Percentiles rank a stretch among this genome's conserved stretches.
Conservation (phyloP, 177 flowering plant species). For the Telopea speciosissima region DNA sequence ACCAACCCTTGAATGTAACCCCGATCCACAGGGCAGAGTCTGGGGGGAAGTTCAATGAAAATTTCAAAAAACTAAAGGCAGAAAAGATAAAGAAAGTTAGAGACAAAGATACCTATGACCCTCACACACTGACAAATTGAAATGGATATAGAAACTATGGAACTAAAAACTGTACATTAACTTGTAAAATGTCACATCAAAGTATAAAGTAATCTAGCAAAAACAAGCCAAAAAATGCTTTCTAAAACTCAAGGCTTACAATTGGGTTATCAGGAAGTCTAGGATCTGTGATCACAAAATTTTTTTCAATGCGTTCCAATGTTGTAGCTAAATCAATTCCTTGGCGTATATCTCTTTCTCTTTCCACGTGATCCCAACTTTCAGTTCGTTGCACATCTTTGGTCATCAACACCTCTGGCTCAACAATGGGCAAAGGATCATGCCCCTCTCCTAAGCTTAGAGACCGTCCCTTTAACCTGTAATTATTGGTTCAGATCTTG, state of each 20-base stretch:
- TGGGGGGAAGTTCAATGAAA: too few relatives aligned
- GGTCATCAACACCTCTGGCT: constrained; percentile 75
- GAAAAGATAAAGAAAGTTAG: too few relatives aligned
- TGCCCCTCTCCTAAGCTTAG: constrained; percentile 25
- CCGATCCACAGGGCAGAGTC: too few relatives aligned
- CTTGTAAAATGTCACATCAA: too few relatives aligned
- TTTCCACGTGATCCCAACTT: constrained; percentile 63
- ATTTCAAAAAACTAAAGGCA: too few relatives aligned
- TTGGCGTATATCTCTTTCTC: constrained; percentile 82
- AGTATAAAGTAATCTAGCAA: neutral
- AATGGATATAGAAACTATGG: too few relatives aligned
- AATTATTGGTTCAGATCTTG: constrained; percentile 4
- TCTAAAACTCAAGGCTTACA: constrained; percentile 39
- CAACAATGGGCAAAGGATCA: constrained; percentile 34
- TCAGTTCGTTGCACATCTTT: constrained; percentile 50
- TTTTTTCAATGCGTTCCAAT: constrained; percentile 94
- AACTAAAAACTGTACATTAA: too few relatives aligned
- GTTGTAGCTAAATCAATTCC: constrained; percentile 97
- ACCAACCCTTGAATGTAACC: too few relatives aligned
- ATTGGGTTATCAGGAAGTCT: constrained; percentile 96
- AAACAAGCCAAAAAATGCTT: constrained; percentile 2
- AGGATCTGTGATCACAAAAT: constrained; percentile 94
- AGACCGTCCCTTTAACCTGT: constrained; percentile 56
- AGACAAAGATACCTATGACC: too few relatives aligned
- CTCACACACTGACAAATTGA: too few relatives aligned